Base-by-base conservation (phyloP, 179 eudicot species). In the Gypsophila paniculata region DNA sequence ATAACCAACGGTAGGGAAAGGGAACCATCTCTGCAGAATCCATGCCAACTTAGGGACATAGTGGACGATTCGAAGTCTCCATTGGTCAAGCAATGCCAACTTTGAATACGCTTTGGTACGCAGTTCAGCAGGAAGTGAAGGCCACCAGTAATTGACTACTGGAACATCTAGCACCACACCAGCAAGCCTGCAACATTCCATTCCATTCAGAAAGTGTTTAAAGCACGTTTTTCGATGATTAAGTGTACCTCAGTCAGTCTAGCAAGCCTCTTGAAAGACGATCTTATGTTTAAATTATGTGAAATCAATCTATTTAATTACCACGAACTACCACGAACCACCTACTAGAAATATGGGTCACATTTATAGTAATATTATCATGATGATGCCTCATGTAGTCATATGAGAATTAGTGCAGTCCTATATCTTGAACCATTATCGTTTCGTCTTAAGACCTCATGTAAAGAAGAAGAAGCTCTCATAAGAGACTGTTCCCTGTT, bases 121-220 rank as follows among this genome's bases (percentile, higher is more conserved):
- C 14, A 51, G 3, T 38, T 76, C 76, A 65, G 77, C 59, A 46
- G 81, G 83, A 63, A 82, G 79, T 6, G 77, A 74, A n/a, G 81
- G 81, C 86, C 86, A 82, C 83, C 86, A 82, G 81, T 77, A 82
- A 68, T 80, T 82, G 55, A 77, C 12, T 2, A 70, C 74, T 18
- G 82, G 79, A n/a, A 67, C 76, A 36, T 57, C 65, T 18, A 77
- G 66, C 22, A 73, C 70, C 36, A 52, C 79, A 14, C 83, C 86
- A 18, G 83, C 79, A 46, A 82, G 42, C 83, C 83, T 82, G 77
- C 69, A 72, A 63, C 49, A 55, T 53, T 19, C 15, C 58, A 25
- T 59, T n/a, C 3, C 57, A 42, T 32, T 51, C 14, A 55, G 8
- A 18, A 21, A 12, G 8, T 5, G 52, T 42, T 42, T 21, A 18